Evolutionary conservation across 192 early-diverging fungal genomes (phyloP), one percentile per base, ranked within the genome.

Genomic region (Podila minutissima): DNA sequence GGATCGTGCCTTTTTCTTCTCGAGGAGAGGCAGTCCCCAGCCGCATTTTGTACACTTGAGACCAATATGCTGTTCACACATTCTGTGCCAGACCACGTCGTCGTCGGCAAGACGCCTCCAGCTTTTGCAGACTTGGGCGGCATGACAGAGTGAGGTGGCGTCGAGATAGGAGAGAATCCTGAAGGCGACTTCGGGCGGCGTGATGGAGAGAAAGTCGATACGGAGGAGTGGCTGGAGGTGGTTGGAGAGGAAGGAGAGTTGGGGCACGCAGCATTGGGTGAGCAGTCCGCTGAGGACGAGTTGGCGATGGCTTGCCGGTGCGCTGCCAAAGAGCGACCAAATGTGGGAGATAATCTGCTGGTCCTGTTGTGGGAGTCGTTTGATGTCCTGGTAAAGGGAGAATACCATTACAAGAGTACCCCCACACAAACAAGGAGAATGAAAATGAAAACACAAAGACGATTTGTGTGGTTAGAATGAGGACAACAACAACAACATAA

Each of bases 31-130:
- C 41, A 98, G 70, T 1, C 98, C 97, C 97, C 97, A 99, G 2
- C 98, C 98, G 83, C 98, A 99, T 67, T 93, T 97, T 72, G 87
- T 88, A 74, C 98, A 99, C 68, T 95, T 94, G 66, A 94, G 94
- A 82, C 97, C 96, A 64, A 98, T 99, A 75, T 99, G 98, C 84
- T 98, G 97, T 46, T 93, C 92, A 71, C 98, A 99, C 95, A 99
- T 97, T 37, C 93, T 85, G 74, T 98, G 94, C 98, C 98, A 99
- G 19, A 99, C 87, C 9, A 92, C 84, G 74, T 99, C 96, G 72
- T 97, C 95, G 71, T 98, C 95, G 7, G 96, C 95, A 15, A 97
- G 69, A 20, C 64, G 64, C n/a, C 88, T 90, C 98, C 98, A 99
- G 5, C 82, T 67, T 15, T 87, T 90, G 63, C 89, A 93, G 1